Percentiles rank a stretch among this genome's conserved stretches.
Conservation (phyloP, 345 rosid species). For the Moringa oleifera region DNA sequence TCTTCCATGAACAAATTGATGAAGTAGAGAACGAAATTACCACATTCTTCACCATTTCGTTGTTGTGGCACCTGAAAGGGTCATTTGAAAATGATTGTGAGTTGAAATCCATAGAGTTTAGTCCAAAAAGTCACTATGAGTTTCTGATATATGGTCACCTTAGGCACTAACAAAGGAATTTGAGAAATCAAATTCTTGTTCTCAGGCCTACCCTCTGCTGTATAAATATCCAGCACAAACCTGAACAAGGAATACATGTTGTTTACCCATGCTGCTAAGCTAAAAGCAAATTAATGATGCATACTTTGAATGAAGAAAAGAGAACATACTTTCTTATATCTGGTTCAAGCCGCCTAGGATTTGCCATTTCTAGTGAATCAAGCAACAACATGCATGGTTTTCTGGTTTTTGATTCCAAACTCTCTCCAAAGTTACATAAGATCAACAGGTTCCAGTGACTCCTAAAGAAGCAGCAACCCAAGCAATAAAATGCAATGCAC, state of each 20-base stretch:
- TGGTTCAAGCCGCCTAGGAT: constrained; percentile 45
- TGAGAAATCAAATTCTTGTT: constrained; percentile 24
- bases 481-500: constrained; percentile 10
- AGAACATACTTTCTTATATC: constrained; percentile 50
- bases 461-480: constrained; percentile 30
- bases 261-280: not conserved
- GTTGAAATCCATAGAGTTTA: not conserved
- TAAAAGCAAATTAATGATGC: not conserved
- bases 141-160: constrained; percentile 28
- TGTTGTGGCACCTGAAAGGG: constrained; percentile 69
- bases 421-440: constrained; percentile 61
- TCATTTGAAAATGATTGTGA: too few relatives aligned
- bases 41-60: constrained; percentile 60
- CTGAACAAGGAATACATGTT: constrained; percentile 23
- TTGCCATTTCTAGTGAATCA: constrained; percentile 56
- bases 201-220: constrained; percentile 47
- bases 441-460: constrained; percentile 74
- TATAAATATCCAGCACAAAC: constrained; percentile 54
- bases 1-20: constrained; percentile 49
- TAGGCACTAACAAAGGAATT: constrained; percentile 55
- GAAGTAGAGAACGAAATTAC: constrained; percentile 62
- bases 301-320: not conserved
- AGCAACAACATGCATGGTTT: constrained; percentile 60
- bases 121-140: not conserved
- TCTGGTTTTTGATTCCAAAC: constrained; percentile 30